Conservation (phyloP, 2,329 filamentous ascomycete genomes). For the Verticillium nubilum region DNA sequence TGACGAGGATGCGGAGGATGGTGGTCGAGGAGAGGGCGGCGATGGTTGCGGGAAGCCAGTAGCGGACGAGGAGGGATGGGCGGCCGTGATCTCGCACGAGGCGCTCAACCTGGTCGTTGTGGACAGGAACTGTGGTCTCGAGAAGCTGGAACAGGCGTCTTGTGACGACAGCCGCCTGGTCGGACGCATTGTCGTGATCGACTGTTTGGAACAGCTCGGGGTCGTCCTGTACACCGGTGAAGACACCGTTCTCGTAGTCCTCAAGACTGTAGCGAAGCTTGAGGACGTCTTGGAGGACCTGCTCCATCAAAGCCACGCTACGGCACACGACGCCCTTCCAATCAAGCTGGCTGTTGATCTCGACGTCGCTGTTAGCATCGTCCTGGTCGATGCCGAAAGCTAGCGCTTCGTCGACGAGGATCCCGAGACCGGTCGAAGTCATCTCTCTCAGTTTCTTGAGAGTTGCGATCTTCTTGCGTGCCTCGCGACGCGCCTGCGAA, state of each 20-base stretch:
- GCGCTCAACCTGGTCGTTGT: slow-evolving; percentile 50
- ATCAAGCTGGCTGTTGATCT: slow-evolving; percentile 40
- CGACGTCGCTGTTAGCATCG: slow-evolving; percentile 44
- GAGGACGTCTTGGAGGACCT: slow-evolving; percentile 68
- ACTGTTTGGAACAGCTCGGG: slow-evolving; percentile 50
- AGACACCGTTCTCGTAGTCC: slow-evolving; percentile 62
- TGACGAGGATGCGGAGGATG: slow-evolving; percentile 71
- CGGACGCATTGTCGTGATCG: slow-evolving; percentile 35
- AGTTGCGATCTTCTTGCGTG: slow-evolving; percentile 64
- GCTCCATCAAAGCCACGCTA: slow-evolving; percentile 81
- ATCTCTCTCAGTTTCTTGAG: slow-evolving; percentile 71
- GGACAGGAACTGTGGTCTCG: slow-evolving; percentile 57
- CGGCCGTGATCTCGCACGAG: slow-evolving; percentile 64
- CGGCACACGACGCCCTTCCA: slow-evolving; percentile 71
- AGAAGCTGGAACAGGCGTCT: slow-evolving; percentile 66
- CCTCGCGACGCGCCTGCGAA: slow-evolving; percentile 68
- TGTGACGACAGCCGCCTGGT: slow-evolving; percentile 56
- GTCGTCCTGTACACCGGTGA: slow-evolving; percentile 56
- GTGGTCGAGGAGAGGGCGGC: slow-evolving; percentile 81
- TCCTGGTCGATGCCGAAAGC: slow-evolving; percentile 57
- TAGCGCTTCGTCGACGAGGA: slow-evolving; percentile 82
- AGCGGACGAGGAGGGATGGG: slow-evolving; percentile 70
- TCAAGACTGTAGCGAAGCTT: slow-evolving; percentile 55
- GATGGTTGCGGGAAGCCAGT: slow-evolving; percentile 75
- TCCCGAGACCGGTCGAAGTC: slow-evolving; percentile 79